phyloP scores from a whole-genome alignment of 2,329 filamentous ascomycete genomes.

The Trichophyton schoenleinii region DNA sequence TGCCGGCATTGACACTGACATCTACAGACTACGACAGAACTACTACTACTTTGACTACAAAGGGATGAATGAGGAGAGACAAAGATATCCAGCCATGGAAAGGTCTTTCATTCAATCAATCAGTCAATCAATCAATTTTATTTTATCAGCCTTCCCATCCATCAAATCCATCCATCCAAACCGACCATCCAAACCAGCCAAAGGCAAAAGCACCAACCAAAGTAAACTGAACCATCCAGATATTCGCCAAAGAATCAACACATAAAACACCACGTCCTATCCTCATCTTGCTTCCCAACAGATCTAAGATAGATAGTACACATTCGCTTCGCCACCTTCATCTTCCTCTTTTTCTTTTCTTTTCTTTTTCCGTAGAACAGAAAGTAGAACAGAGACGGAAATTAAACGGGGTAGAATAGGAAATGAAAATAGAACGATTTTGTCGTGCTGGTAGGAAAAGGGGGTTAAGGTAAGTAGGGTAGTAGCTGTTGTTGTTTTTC shows the following conservation, averaged over 20 bases:
- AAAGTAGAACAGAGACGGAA: neutral
- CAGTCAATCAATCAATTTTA: too few species aligned
- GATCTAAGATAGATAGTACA: conserved; percentile 3
- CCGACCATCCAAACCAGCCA: too few species aligned
- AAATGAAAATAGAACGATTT: neutral
- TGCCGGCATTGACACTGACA: too few species aligned
- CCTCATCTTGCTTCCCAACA: neutral
- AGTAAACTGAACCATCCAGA: neutral
- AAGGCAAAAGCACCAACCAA: neutral
- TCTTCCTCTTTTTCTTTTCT: neutral
- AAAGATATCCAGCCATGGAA: conserved; percentile 4
- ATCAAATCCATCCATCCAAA: neutral
- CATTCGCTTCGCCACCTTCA: neutral
- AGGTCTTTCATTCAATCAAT: conserved; percentile 2
- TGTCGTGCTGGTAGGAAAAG: neutral
- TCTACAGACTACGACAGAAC: too few species aligned
- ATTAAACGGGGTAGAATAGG: neutral
- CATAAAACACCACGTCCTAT: neutral
- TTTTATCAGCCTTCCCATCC: conserved; percentile 2
- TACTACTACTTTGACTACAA: too few species aligned
- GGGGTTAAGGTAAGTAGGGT: neutral
- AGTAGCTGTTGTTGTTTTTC: too few species aligned
- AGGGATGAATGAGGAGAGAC: too few species aligned
- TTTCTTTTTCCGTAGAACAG: neutral
- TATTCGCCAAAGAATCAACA: neutral